These are phyloP conservation scores for Themeda triandra DNA, from an alignment of 176 grass and related monocot species.

Conservation along the genomic window DNA sequence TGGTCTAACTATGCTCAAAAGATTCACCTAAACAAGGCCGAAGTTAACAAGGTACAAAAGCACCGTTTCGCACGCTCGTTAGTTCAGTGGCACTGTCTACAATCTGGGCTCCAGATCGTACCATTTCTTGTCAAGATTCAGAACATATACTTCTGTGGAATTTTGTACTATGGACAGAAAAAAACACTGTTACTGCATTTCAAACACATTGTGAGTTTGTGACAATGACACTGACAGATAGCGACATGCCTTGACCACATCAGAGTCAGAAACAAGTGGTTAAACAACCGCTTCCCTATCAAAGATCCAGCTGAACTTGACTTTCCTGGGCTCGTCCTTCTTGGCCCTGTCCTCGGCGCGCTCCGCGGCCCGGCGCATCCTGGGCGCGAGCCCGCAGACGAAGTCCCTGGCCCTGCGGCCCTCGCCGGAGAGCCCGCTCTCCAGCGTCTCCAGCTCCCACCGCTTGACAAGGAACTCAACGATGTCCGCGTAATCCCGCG, in stretches of 20 bases:
- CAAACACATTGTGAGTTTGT: constrained; percentile 14
- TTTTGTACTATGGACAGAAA: neutral
- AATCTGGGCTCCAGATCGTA: too few species aligned
- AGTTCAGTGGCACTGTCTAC: too few species aligned
- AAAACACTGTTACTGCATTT: constrained; percentile 11
- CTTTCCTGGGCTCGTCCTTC: constrained; percentile 45
- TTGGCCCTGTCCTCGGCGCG: constrained; percentile 60
- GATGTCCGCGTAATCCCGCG: constrained; percentile 76
- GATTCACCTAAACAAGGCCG: too few species aligned
- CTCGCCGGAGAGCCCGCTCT: constrained; percentile 61
- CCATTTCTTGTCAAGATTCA: neutral
- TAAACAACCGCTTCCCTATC: constrained; percentile 62
- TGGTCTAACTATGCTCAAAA: too few species aligned
- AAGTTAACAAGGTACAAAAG: too few species aligned
- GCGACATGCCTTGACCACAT: neutral
- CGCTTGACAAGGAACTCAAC: constrained; percentile 80
- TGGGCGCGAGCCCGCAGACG: constrained; percentile 61
- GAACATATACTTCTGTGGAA: neutral
- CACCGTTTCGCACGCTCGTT: too few species aligned
- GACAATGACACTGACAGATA: constrained; percentile 6
- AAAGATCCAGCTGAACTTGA: constrained; percentile 86
- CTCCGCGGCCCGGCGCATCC: constrained; percentile 76
- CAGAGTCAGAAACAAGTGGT: neutral
- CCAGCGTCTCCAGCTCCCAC: constrained; percentile 68
- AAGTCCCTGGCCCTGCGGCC: constrained; percentile 76